Conservation (phyloP, 306 rosid species). For the Acacia acuminata region DNA sequence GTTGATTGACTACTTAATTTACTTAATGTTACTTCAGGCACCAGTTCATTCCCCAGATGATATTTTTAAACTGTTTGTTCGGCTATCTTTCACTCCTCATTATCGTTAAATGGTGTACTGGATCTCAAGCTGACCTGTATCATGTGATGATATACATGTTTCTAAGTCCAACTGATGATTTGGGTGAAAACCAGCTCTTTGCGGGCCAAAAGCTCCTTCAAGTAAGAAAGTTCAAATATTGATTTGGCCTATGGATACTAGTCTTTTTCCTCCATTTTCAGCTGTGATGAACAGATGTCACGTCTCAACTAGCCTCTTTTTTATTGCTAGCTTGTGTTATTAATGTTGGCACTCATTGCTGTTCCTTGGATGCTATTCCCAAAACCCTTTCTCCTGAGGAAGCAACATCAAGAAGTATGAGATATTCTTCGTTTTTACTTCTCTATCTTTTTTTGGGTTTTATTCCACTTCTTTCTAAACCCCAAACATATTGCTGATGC, state of each 20-base stretch:
- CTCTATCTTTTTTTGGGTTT: background rate
- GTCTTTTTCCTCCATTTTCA: background rate
- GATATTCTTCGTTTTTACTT: background rate
- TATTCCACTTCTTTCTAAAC: background rate
- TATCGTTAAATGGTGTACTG: slow-evolving; percentile 14
- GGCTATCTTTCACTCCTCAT: slow-evolving; percentile 22
- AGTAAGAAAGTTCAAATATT: background rate
- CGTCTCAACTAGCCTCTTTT: background rate
- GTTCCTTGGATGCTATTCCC: slow-evolving; percentile 20
- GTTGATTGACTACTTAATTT: background rate
- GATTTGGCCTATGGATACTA: background rate
- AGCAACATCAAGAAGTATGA: slow-evolving; percentile 13
- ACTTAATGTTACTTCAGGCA: slow-evolving; percentile 44
- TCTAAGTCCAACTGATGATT: slow-evolving; percentile 65
- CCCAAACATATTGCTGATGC: background rate
- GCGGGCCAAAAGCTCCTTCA: slow-evolving; percentile 46
- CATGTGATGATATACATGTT: slow-evolving; percentile 29
- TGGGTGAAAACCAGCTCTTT: slow-evolving; percentile 69
- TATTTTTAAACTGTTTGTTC: slow-evolving; percentile 64
- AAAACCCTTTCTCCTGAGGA: slow-evolving; percentile 1
- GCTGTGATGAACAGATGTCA: background rate
- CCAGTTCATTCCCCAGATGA: slow-evolving; percentile 68
- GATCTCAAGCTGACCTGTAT: slow-evolving; percentile 20
- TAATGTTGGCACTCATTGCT: slow-evolving; percentile 13
- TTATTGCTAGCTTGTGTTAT: background rate